Percentiles rank a stretch among this genome's conserved stretches.
Conservation (phyloP, 768 basidiomycete species). For the Psilocybe azurescens region DNA sequence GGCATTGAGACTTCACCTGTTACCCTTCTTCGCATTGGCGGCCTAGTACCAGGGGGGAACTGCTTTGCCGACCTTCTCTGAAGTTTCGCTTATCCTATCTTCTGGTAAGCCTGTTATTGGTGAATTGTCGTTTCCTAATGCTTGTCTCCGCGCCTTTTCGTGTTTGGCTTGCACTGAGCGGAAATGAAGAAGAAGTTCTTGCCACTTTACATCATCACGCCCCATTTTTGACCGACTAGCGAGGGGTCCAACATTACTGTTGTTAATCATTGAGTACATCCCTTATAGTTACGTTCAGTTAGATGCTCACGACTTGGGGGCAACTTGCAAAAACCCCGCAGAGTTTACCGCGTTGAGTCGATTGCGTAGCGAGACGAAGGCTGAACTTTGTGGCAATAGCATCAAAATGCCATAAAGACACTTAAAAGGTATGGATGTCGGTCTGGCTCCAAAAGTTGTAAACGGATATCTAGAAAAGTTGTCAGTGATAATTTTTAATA, state of each 20-base stretch:
- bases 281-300: neutral
- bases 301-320: slow-evolving; percentile 75
- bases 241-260: slow-evolving; percentile 35
- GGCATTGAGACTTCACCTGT: slow-evolving; percentile 54
- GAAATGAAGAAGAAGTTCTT: slow-evolving; percentile 92
- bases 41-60: slow-evolving; percentile 38
- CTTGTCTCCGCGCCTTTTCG: slow-evolving; percentile 87
- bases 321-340: slow-evolving; percentile 90
- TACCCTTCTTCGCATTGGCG: slow-evolving; percentile 63
- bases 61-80: slow-evolving; percentile 22
- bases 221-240: slow-evolving; percentile 76
- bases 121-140: slow-evolving; percentile 66
- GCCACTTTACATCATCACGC: slow-evolving; percentile 96
- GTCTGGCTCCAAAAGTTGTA: slow-evolving; percentile 96
- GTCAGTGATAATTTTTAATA: neutral
- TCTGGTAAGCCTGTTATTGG: slow-evolving; percentile 54
- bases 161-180: slow-evolving; percentile 87
- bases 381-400: slow-evolving; percentile 96
- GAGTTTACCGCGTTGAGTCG: slow-evolving; percentile 95
- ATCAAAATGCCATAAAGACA: slow-evolving; percentile 97
- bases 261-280: slow-evolving; percentile 1
- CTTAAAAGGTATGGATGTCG: slow-evolving; percentile 95
- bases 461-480: slow-evolving; percentile 65
- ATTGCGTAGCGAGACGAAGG: slow-evolving; percentile 93
- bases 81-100: slow-evolving; percentile 43